Percentiles rank a stretch among this genome's conserved stretches.
Evolutionary conservation across 805 yeast species (phyloP).

Genomic region (Lipomyces mesembrius): DNA sequence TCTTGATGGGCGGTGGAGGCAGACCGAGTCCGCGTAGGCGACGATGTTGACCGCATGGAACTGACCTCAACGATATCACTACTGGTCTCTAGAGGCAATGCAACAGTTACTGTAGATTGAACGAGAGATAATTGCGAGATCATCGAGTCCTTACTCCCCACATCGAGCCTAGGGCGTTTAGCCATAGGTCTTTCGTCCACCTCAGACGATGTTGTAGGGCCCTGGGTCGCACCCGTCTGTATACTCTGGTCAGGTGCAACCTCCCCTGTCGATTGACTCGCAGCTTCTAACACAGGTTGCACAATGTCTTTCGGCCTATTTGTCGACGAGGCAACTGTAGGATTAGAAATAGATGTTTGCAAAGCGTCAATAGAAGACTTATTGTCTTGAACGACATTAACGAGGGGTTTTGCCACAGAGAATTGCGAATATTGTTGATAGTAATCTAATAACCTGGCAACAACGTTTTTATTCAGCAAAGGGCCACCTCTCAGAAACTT

Average conservation of each 20-base stretch:
- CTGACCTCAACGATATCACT: background rate
- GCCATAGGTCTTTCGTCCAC: background rate
- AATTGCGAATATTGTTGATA: background rate
- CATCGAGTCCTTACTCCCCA: background rate
- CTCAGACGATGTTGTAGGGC: background rate
- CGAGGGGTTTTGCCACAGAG: background rate
- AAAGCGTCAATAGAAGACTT: background rate
- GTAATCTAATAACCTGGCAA: background rate
- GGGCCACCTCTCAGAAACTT: background rate
- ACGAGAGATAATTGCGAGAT: too few relatives aligned
- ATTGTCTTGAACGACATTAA: background rate
- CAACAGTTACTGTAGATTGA: too few relatives aligned
- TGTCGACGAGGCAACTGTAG: background rate
- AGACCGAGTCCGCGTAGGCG: background rate
- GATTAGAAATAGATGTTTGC: background rate
- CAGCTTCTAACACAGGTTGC: background rate
- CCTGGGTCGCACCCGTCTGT: background rate
- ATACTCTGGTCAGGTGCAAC: background rate
- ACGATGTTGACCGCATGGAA: background rate
- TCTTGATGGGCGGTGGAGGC: background rate
- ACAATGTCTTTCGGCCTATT: background rate
- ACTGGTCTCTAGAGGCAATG: background rate
- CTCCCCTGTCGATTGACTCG: background rate
- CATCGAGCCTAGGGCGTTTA: background rate
- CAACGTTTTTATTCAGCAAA: background rate